phyloP scores from a whole-genome alignment of 75 land plant species.

The Gnetum montanum region DNA sequence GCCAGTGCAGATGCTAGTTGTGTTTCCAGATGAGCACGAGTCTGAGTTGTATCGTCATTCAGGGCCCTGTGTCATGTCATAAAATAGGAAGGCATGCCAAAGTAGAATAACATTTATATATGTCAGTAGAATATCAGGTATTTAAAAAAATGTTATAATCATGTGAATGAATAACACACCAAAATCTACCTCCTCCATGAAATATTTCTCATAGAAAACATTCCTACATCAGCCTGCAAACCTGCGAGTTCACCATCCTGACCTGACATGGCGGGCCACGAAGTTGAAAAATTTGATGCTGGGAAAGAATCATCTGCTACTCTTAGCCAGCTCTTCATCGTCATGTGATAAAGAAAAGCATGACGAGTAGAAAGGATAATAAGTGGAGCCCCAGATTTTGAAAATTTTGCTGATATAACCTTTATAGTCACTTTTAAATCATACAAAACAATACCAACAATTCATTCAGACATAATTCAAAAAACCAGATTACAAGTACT shows the following conservation, averaged over 20 bases:
- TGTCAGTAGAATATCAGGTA: neutral
- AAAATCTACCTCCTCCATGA: conserved; percentile 71
- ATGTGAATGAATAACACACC: neutral
- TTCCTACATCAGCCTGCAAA: conserved; percentile 79
- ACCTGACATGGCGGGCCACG: conserved; percentile 53
- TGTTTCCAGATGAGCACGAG: conserved; percentile 86
- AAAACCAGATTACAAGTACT: neutral
- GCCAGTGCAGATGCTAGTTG: conserved; percentile 83
- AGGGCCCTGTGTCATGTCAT: conserved; percentile 1
- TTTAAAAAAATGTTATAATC: neutral
- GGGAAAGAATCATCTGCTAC: conserved; percentile 92
- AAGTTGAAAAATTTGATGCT: conserved; percentile 79
- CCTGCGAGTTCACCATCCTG: conserved; percentile 80
- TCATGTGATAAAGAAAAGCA: conserved; percentile 85
- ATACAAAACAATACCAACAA: neutral
- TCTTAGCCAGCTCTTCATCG: conserved; percentile 84
- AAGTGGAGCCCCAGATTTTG: conserved; percentile 82
- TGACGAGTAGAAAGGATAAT: conserved; percentile 82
- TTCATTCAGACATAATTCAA: neutral
- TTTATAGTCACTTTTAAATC: conserved; percentile 47
- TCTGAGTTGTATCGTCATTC: conserved; percentile 78
- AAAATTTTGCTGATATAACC: conserved; percentile 81
- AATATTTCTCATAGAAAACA: conserved; percentile 56
- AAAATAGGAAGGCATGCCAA: conserved; percentile 1
- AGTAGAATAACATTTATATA: neutral